Percentiles rank a stretch among this genome's conserved stretches.
These are phyloP conservation scores for Tilletia indica DNA, from an alignment of 1,284 basidiomycete genomes.

Conservation along the genomic window DNA sequence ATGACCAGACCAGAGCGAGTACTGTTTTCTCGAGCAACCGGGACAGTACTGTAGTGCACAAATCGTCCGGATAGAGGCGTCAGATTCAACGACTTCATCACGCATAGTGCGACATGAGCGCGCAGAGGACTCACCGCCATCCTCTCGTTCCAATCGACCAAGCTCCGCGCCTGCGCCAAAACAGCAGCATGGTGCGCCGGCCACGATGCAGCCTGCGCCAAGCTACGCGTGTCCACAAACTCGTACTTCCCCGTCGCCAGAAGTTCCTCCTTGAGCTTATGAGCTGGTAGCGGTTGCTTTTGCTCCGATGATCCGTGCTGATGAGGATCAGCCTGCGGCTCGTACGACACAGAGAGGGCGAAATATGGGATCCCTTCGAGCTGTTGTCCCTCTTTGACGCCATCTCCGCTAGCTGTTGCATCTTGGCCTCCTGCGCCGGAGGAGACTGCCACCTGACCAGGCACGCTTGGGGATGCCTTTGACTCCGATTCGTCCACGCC, in stretches of 20 bases:
- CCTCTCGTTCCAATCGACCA: constrained; percentile 54
- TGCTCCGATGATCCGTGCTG: not conserved
- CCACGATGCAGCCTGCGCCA: constrained; percentile 34
- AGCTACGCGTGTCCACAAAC: constrained; percentile 46
- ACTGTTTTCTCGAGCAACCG: constrained; percentile 75
- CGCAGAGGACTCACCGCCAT: constrained; percentile 54
- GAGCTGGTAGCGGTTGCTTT: constrained; percentile 22
- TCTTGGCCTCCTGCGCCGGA: constrained; percentile 18
- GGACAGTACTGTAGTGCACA: constrained; percentile 71
- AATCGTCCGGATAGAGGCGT: no score
- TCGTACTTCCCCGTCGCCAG: constrained; percentile 35
- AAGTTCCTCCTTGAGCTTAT: constrained; percentile 24
- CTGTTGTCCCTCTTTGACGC: not conserved
- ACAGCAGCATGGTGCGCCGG: constrained; percentile 38
- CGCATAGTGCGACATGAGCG: constrained; percentile 82
- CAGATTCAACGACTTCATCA: constrained; percentile 13
- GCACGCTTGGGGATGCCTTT: constrained; percentile 23
- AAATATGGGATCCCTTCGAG: constrained; percentile 48
- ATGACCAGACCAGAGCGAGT: constrained; percentile 93
- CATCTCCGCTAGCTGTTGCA: constrained; percentile 17
- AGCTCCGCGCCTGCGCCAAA: constrained; percentile 42
- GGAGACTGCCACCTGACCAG: constrained; percentile 29
- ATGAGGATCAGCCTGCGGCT: constrained; percentile 21
- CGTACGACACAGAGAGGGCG: constrained; percentile 47
- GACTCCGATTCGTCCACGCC: constrained; percentile 41